Conservation (phyloP, 2,329 filamentous ascomycete genomes). For the Corniculantispora saksenae region DNA sequence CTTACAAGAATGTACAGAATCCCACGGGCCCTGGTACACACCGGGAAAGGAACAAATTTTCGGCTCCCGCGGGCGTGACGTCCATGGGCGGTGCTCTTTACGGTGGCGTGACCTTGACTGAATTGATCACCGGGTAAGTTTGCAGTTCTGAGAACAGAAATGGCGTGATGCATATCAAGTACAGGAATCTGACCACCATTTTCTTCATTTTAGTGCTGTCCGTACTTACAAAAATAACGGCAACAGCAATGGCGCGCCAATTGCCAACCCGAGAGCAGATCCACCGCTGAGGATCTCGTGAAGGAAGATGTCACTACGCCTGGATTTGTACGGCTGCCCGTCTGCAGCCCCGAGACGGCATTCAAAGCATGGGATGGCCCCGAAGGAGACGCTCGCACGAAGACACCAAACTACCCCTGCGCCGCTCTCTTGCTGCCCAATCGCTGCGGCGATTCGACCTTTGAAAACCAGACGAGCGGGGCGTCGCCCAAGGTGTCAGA, state of each 20-base stretch:
- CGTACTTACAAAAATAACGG: slow-evolving; percentile 2
- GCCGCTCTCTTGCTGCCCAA: slow-evolving; percentile 28
- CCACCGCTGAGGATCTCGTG: slow-evolving; percentile 2
- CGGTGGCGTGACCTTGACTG: too few relatives aligned
- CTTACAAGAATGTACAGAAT: not conserved
- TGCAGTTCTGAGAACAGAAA: too few relatives aligned
- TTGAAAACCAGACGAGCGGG: slow-evolving; percentile 35
- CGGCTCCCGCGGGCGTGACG: too few relatives aligned
- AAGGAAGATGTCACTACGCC: slow-evolving; percentile 9
- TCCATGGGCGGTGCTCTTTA: too few relatives aligned
- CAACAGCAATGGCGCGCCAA: slow-evolving; percentile 1
- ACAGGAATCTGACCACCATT: too few relatives aligned
- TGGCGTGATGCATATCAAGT: too few relatives aligned
- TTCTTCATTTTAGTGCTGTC: slow-evolving; percentile 11
- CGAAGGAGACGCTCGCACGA: slow-evolving; percentile 19
- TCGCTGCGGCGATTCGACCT: slow-evolving; percentile 33
- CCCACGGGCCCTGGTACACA: too few relatives aligned
- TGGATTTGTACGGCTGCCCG: slow-evolving; percentile 11
- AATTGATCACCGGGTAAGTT: too few relatives aligned
- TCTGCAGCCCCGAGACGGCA: slow-evolving; percentile 1
- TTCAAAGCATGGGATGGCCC: not conserved
- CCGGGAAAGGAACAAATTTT: too few relatives aligned
- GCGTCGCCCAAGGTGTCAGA: slow-evolving; percentile 36
- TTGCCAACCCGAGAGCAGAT: not conserved
- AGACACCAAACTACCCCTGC: slow-evolving; percentile 42